A percentile compares a stretch with the other conserved stretches of the same genome.
Conservation (phyloP, 2,329 filamentous ascomycete genomes). For the Tolypocladium capitatum region DNA sequence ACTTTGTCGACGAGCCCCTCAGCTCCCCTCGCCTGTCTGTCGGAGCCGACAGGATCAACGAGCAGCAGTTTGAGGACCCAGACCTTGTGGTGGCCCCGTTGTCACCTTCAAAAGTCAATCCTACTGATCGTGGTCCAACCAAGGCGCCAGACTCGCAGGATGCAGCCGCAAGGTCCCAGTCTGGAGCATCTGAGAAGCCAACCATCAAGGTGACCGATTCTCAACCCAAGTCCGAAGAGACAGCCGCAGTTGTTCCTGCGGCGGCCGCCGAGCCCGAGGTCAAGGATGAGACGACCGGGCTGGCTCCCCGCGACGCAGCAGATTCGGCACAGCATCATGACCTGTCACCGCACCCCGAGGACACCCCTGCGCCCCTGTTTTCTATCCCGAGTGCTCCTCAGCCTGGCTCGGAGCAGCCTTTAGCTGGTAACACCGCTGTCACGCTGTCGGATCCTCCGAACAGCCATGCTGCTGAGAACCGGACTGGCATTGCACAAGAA, state of each 20-base stretch:
- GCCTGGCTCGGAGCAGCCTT: neutral
- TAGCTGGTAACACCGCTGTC: constrained; percentile 1
- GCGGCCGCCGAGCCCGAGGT: constrained; percentile 5
- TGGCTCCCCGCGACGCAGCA: constrained; percentile 4
- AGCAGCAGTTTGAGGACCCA: constrained; percentile 39
- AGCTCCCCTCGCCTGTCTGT: constrained; percentile 54
- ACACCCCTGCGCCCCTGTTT: constrained; percentile 52
- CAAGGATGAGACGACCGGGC: constrained; percentile 5
- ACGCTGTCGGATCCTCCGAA: constrained; percentile 3
- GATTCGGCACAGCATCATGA: constrained; percentile 9
- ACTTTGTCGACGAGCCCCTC: constrained; percentile 67
- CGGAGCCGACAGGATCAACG: constrained; percentile 41
- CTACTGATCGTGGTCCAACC: constrained; percentile 1
- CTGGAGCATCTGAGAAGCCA: neutral
- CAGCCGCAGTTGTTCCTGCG: neutral
- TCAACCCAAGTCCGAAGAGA: neutral
- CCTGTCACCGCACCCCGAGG: constrained; percentile 47
- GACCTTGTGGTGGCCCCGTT: constrained; percentile 44
- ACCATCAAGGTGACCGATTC: neutral
- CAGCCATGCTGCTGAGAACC: constrained; percentile 1
- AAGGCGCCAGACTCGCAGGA: neutral
- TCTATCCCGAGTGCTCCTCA: constrained; percentile 9
- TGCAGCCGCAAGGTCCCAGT: neutral
- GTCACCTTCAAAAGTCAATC: constrained; percentile 32
- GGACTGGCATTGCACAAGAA: neutral